Conservation (phyloP, 108 stramenopile genomes). For the Cyclostephanos invisitatus region DNA sequence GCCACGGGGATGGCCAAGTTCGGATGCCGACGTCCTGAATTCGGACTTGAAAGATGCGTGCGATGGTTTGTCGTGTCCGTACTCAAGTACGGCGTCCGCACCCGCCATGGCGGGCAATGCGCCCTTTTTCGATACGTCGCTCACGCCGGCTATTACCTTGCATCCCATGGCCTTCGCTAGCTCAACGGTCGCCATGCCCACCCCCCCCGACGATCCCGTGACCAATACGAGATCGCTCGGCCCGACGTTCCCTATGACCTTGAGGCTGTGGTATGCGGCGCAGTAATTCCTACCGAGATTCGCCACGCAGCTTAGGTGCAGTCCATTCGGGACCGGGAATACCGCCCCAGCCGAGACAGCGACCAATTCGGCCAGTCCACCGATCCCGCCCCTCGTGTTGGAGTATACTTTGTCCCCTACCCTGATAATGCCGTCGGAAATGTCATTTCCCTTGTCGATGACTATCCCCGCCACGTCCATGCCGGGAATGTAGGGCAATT, state of each 20-base stretch:
- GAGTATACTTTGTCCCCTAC: slow-evolving; percentile 69
- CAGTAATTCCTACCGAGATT: slow-evolving; percentile 75
- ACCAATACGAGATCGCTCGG: slow-evolving; percentile 60
- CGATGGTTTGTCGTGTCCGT: slow-evolving; percentile 51
- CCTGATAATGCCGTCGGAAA: slow-evolving; percentile 27
- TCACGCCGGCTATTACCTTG: slow-evolving; percentile 73
- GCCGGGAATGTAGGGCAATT: slow-evolving; percentile 66
- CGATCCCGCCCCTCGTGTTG: slow-evolving; percentile 60
- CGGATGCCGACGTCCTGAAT: slow-evolving; percentile 32
- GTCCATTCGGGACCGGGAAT: slow-evolving; percentile 49
- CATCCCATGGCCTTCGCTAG: slow-evolving; percentile 72
- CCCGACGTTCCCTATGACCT: slow-evolving; percentile 57
- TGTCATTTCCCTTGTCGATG: slow-evolving; percentile 47
- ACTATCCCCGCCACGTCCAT: slow-evolving; percentile 73
- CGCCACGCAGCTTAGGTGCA: slow-evolving; percentile 52
- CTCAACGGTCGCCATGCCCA: slow-evolving; percentile 80
- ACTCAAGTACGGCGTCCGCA: slow-evolving; percentile 65
- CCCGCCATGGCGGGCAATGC: slow-evolving; percentile 43
- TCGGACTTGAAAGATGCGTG: slow-evolving; percentile 58
- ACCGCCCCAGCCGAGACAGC: slow-evolving; percentile 44
- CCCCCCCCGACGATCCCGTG: slow-evolving; percentile 77
- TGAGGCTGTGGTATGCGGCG: slow-evolving; percentile 69
- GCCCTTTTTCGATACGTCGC: slow-evolving; percentile 43
- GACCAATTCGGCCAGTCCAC: slow-evolving; percentile 58
- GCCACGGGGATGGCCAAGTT: slow-evolving; percentile 61